A percentile compares a stretch with the other conserved stretches of the same genome.
These are phyloP conservation scores for Saccharomycopsis sp. DNA, from an alignment of 805 yeast species.

Conservation along the genomic window DNA sequence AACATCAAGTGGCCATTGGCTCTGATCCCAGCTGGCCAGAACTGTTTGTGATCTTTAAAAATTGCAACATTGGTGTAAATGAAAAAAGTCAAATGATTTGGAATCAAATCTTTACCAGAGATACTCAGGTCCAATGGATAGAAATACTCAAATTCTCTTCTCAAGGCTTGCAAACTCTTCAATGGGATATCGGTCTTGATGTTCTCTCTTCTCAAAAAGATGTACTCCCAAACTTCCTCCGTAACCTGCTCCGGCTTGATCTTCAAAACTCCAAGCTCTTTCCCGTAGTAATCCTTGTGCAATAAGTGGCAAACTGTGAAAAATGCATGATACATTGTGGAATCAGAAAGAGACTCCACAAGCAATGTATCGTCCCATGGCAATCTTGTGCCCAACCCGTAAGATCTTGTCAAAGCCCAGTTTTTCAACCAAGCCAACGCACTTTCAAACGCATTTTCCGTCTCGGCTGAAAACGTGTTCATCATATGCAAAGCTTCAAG, in stretches of 20 bases:
- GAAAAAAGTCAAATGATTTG: constrained; percentile 94
- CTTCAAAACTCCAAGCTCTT: constrained; percentile 58
- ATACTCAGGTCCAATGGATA: constrained; percentile 89
- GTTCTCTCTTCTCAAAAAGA: constrained; percentile 65
- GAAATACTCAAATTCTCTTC: constrained; percentile 94
- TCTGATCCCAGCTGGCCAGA: constrained; percentile 93
- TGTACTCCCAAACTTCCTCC: constrained; percentile 86
- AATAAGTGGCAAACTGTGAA: constrained; percentile 83
- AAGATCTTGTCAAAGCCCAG: constrained; percentile 97
- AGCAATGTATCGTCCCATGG: constrained; percentile 96
- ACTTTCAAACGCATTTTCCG: constrained; percentile 85
- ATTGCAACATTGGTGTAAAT: constrained; percentile 87
- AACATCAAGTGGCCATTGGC: constrained; percentile 92
- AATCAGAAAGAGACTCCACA: constrained; percentile 92
- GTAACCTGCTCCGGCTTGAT: constrained; percentile 81
- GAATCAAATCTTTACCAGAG: constrained; percentile 94
- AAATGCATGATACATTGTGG: constrained; percentile 91
- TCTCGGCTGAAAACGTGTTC: constrained; percentile 76
- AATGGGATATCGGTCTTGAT: constrained; percentile 51
- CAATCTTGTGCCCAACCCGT: constrained; percentile 87
- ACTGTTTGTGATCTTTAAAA: constrained; percentile 67
- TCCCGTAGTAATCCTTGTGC: constrained; percentile 82
- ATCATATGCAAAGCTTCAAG: constrained; percentile 65
- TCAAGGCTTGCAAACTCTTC: constrained; percentile 58
- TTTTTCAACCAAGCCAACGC: constrained; percentile 93